Evolutionary conservation across 2,329 filamentous ascomycete species (phyloP), one percentile per base, ranked within the genome.

Genomic region (Chrysoporthe deuterocubensis): DNA sequence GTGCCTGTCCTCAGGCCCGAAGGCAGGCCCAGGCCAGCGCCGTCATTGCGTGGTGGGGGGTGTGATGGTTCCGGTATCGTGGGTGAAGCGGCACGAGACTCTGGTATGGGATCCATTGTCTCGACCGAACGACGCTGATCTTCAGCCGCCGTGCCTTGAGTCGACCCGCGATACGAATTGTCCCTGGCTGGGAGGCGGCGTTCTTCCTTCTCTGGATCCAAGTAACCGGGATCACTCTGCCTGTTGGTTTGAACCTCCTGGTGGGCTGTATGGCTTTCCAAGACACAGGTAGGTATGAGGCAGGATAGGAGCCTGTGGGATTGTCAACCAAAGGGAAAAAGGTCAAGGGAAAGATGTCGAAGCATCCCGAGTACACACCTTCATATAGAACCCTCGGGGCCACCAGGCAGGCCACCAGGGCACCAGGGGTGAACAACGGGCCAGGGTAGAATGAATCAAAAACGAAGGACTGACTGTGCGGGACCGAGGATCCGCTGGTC

Each of bases 221-320:
- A 66, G 62, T 65, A 62, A 26, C 62, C 62, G 67, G 67, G 63
- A 68, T 65, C 63, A 58, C 57, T 21, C 42, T 68, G 67, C 63
- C 63, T 66, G 62, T 62, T 26, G 34, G 42, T 62, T 62, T 68
- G 67, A 52, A 68, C 67, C 67, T 68, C 62, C 67, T 62, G 40
- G 67, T 68, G 67, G 67, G 64, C 64, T 66, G 14, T 32, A 18
- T 58, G 52, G 34, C 26, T 50, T 66, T 63, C 64, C 60, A 48
- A 69, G 67, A 69, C 60, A 32, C 67, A 66, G 64, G 64, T 66
- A 52, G 64, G 64, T 66, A 61, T 62, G 44, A 60, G 56, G 67
- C 64, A 67, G 64, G 32, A 56, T 62, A 63, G 56, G 64, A 67
- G 60, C 64, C 67, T 69, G 50, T 57, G 42, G 18, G 61, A 54